Percentiles rank a stretch among this genome's conserved stretches.
phyloP scores from a whole-genome alignment of 345 rosid genomes.

The Gossypium rotundifolium region DNA sequence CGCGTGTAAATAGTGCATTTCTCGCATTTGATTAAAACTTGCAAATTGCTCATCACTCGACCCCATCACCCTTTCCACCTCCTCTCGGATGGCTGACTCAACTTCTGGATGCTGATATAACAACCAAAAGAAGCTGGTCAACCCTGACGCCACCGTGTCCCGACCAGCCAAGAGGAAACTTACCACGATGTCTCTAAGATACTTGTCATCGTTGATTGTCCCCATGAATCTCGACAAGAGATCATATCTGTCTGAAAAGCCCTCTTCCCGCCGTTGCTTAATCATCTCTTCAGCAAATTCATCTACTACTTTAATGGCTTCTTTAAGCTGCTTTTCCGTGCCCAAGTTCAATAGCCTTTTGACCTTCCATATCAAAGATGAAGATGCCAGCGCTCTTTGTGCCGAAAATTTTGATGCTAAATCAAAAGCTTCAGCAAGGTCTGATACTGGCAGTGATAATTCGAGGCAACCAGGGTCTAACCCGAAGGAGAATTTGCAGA shows the following conservation, averaged over 20 bases:
- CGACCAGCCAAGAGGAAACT: conserved; percentile 74
- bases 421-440: conserved; percentile 56
- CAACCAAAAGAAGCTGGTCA: conserved; percentile 64
- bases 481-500: conserved; percentile 61
- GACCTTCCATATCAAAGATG: conserved; percentile 46
- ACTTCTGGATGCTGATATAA: conserved; percentile 41
- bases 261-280: conserved; percentile 31
- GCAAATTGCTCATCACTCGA: conserved; percentile 18
- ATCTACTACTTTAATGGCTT: conserved; percentile 42
- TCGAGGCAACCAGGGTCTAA: conserved; percentile 53
- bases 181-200: conserved; percentile 57
- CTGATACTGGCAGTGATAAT: conserved; percentile 38
- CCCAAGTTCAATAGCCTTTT: conserved; percentile 50
- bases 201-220: conserved; percentile 40
- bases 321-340: conserved; percentile 46
- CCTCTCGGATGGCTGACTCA: conserved; percentile 41
- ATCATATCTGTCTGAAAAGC: conserved; percentile 30
- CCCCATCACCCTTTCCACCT: conserved; percentile 36
- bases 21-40: conserved; percentile 29
- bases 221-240: conserved; percentile 66
- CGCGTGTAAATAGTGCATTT: conserved; percentile 61
- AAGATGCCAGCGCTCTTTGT: conserved; percentile 39
- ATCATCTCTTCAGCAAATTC: conserved; percentile 43
- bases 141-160: conserved; percentile 63
- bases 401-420: conserved; percentile 48